phyloP scores from a whole-genome alignment of 1,139 yeast genomes.

The Saccharomyces hybrid region DNA sequence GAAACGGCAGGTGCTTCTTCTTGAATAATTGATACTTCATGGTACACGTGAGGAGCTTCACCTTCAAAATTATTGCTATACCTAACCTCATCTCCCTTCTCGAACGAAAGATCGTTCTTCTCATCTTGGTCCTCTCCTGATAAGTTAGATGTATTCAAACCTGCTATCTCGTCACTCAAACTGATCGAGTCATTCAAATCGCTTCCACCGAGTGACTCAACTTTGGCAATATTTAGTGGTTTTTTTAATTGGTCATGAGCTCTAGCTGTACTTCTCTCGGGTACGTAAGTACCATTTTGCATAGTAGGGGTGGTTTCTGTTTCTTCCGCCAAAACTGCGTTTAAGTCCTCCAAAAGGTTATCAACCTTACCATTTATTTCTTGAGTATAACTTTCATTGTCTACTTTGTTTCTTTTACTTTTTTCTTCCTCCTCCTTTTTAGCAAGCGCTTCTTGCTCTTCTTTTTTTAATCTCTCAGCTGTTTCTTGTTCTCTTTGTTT shows the following conservation, averaged over 20 bases:
- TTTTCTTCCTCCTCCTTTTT: not conserved
- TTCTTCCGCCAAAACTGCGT: slow-evolving; percentile 16
- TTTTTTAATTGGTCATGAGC: not conserved
- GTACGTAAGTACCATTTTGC: slow-evolving; percentile 1
- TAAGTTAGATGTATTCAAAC: slow-evolving; percentile 7
- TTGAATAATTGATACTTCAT: slow-evolving; percentile 29
- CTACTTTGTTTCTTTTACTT: not conserved
- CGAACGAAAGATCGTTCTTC: slow-evolving; percentile 21
- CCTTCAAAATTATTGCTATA: slow-evolving; percentile 19
- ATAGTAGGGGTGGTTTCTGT: not conserved
- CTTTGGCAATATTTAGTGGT: slow-evolving; percentile 4
- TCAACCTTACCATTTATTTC: slow-evolving; percentile 6
- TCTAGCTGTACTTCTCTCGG: slow-evolving; percentile 2
- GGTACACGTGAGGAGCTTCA: slow-evolving; percentile 21
- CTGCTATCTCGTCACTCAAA: slow-evolving; percentile 2
- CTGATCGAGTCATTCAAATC: slow-evolving; percentile 1
- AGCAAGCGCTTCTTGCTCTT: not conserved
- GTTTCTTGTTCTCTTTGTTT: slow-evolving; percentile 1
- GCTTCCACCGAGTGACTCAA: slow-evolving; percentile 1
- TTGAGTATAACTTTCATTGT: not conserved
- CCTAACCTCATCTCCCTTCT: slow-evolving; percentile 28
- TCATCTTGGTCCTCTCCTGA: slow-evolving; percentile 1
- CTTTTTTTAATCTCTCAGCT: not conserved
- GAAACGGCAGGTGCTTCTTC: slow-evolving; percentile 20
- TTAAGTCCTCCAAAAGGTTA: slow-evolving; percentile 21